These are phyloP conservation scores for Candida ascalaphidarum DNA, from an alignment of 805 yeast species.

Conservation along the genomic window DNA sequence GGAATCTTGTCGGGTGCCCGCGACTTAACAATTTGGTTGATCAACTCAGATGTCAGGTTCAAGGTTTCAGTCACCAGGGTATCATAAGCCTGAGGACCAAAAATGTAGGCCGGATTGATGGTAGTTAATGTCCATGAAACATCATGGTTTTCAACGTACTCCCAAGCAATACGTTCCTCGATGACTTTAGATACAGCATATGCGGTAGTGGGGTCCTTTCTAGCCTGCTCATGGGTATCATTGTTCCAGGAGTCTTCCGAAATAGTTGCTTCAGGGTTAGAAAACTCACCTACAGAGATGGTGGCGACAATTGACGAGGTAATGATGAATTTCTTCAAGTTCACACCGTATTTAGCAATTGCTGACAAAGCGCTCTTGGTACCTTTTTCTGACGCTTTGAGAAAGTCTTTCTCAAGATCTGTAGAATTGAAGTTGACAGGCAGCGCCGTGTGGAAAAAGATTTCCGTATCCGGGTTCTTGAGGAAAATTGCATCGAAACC, in stretches of 20 bases:
- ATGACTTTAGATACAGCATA: conserved; percentile 1
- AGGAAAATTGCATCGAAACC: conserved; percentile 39
- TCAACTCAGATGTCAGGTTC: conserved; percentile 14
- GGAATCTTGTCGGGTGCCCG: too few relatives aligned
- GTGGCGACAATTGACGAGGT: conserved; percentile 45
- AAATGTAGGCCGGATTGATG: conserved; percentile 36
- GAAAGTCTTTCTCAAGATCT: conserved; percentile 6
- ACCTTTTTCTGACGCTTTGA: conserved; percentile 6
- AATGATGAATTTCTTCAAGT: conserved; percentile 39
- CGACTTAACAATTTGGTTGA: conserved; percentile 2
- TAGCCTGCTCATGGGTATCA: too few relatives aligned
- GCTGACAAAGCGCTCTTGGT: conserved; percentile 4
- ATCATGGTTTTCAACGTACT: conserved; percentile 31
- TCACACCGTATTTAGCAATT: conserved; percentile 16
- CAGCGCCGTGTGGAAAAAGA: conserved; percentile 11
- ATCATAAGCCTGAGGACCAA: conserved; percentile 46
- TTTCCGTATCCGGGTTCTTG: conserved; percentile 30
- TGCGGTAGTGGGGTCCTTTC: not conserved
- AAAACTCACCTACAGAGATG: too few relatives aligned
- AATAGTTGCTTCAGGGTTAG: conserved; percentile 2
- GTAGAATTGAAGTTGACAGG: conserved; percentile 1
- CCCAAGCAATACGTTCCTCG: conserved; percentile 19
- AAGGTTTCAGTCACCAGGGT: conserved; percentile 13
- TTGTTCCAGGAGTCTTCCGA: not conserved
- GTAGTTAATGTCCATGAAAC: conserved; percentile 30